phyloP scores from a whole-genome alignment of 2,329 filamentous ascomycete genomes.

The Apiospora koreana region DNA sequence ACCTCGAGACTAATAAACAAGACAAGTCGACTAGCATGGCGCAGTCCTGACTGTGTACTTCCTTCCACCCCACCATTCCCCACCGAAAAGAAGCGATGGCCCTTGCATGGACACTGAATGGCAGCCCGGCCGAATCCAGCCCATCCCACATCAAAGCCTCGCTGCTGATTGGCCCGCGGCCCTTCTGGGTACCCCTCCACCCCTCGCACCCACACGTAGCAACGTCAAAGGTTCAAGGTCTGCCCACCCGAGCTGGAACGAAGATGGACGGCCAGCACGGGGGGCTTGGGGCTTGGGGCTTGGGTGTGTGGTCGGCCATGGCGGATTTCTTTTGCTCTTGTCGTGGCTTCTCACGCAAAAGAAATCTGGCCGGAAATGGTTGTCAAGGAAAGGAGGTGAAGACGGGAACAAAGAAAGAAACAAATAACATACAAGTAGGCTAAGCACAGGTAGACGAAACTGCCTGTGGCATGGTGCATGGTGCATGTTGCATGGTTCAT shows the following conservation, averaged over 20 bases:
- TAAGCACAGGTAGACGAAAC: neutral
- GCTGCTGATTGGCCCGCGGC: neutral
- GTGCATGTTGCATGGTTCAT: too few relatives aligned
- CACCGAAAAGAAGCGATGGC: constrained; percentile 8
- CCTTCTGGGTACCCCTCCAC: neutral
- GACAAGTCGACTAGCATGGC: neutral
- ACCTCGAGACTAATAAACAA: neutral
- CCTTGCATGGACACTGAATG: constrained; percentile 1
- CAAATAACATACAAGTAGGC: neutral
- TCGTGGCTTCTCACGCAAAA: neutral
- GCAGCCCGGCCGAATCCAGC: constrained; percentile 7
- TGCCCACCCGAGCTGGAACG: neutral
- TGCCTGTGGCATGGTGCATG: too few relatives aligned
- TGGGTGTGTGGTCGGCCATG: neutral
- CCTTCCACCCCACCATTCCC: constrained; percentile 6
- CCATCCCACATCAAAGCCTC: constrained; percentile 7
- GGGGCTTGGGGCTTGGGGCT: too few relatives aligned
- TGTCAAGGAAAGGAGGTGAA: neutral
- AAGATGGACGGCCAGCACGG: too few relatives aligned
- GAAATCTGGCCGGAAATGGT: neutral
- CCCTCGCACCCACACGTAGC: neutral
- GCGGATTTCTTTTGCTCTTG: neutral
- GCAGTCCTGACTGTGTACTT: neutral
- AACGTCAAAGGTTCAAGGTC: neutral
- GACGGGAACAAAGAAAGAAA: neutral